phyloP scores from a whole-genome alignment of 176 grass and related monocot genomes.

The Zoysia pacifica region DNA sequence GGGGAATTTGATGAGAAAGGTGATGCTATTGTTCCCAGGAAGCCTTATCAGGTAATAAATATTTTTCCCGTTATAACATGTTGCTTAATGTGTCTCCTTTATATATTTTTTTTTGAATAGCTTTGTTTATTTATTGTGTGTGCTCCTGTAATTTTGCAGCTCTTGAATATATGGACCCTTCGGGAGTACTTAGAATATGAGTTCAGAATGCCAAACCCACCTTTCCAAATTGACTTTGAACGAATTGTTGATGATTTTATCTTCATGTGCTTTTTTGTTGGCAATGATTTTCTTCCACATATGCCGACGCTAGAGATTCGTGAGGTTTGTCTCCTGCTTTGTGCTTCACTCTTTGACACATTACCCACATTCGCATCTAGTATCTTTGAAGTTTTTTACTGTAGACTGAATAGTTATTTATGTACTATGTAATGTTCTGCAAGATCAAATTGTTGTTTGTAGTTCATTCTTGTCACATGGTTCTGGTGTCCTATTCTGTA shows the following conservation, averaged over 20 bases:
- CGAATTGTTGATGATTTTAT: constrained; percentile 98
- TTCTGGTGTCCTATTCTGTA: constrained; percentile 33
- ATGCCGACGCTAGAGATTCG: constrained; percentile 99
- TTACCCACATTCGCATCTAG: constrained; percentile 13
- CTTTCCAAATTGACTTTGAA: constrained; percentile 89
- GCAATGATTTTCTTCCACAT: constrained; percentile 99
- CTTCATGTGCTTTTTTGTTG: constrained; percentile 99
- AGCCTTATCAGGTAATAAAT: constrained; percentile 85
- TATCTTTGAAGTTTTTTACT: constrained; percentile 22
- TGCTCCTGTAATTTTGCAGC: constrained; percentile 48
- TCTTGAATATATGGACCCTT: constrained; percentile 98
- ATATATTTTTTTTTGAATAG: neutral
- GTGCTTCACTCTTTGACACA: constrained; percentile 27
- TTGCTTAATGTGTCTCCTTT: neutral
- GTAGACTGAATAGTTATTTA: constrained; percentile 6
- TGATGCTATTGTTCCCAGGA: constrained; percentile 67
- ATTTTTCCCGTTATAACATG: constrained; percentile 2
- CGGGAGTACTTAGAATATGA: constrained; percentile 93
- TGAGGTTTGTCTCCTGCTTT: constrained; percentile 69
- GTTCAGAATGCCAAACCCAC: constrained; percentile 86
- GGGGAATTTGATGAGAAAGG: constrained; percentile 95
- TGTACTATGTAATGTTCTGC: constrained; percentile 22
- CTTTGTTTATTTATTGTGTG: constrained; percentile 12
- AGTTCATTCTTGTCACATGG: constrained; percentile 15
- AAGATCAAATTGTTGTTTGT: neutral